These are phyloP conservation scores for Fagus crenata DNA, from an alignment of 306 rosid species.

Conservation along the genomic window DNA sequence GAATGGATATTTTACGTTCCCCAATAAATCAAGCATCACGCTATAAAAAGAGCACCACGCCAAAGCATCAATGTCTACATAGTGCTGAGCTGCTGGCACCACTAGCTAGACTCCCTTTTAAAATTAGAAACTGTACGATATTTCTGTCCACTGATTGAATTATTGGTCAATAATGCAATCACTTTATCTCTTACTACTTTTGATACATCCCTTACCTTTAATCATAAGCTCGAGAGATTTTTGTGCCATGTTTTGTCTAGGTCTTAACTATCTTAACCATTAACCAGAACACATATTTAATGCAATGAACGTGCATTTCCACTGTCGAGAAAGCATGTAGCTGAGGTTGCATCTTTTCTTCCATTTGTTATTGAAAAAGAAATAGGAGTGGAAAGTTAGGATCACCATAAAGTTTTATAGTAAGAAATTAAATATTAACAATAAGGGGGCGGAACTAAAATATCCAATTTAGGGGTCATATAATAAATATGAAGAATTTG, in stretches of 20 bases:
- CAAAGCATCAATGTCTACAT: background rate
- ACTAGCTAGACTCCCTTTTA: constrained; percentile 23
- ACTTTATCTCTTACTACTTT: constrained; percentile 26
- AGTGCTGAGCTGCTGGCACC: constrained; percentile 35
- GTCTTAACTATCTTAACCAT: background rate
- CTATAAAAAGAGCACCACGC: background rate
- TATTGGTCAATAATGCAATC: constrained; percentile 33
- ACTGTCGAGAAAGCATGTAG: background rate
- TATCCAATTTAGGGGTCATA: too few species aligned
- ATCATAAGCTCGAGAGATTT: constrained; percentile 13
- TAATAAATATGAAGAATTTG: too few species aligned
- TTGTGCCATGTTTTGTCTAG: constrained; percentile 10
- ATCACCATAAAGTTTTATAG: background rate
- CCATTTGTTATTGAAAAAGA: background rate
- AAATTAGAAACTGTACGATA: constrained; percentile 10
- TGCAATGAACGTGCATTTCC: background rate
- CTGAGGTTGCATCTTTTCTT: background rate
- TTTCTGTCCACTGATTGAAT: constrained; percentile 23
- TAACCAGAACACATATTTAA: background rate
- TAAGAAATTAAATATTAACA: too few species aligned
- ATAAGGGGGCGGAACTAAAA: too few species aligned
- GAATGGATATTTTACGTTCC: background rate
- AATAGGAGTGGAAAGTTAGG: background rate
- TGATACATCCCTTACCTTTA: constrained; percentile 23
- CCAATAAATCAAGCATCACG: background rate